Evolutionary conservation across 179 eudicot genomes (phyloP).

Genomic region (Silene coronaria): DNA sequence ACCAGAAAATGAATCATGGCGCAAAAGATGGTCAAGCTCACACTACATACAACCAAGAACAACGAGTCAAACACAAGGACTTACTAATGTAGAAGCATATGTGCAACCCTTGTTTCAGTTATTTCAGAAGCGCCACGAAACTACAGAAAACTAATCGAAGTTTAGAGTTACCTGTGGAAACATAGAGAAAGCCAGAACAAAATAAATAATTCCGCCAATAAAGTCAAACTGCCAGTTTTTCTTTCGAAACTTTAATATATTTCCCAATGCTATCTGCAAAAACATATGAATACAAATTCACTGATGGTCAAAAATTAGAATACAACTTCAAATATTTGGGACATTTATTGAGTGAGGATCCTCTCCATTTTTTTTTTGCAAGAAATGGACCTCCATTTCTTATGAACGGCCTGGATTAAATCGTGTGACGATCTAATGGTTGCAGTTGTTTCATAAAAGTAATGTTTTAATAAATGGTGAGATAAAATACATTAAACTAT

Average conservation of each 20-base stretch:
- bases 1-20: slow-evolving; percentile 72
- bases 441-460: no score
- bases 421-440: no score
- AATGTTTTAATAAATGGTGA: no score
- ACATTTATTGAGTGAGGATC: no score
- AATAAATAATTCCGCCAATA: slow-evolving; percentile 92
- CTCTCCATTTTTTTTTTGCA: no score
- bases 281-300: background rate
- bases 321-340: no score
- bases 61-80: slow-evolving; percentile 9
- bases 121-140: background rate
- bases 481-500: no score
- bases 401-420: no score
- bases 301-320: background rate
- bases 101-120: background rate
- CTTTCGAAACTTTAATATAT: slow-evolving; percentile 93
- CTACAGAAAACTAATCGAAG: background rate
- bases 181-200: slow-evolving; percentile 84
- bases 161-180: slow-evolving; percentile 74
- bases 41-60: slow-evolving; percentile 49
- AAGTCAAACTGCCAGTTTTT: slow-evolving; percentile 98
- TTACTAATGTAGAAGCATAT: background rate
- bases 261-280: slow-evolving; percentile 92
- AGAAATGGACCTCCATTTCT: no score
- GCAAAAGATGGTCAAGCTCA: slow-evolving; percentile 79